Evolutionary conservation across 1,284 basidiomycete species (phyloP).

Genomic region (Dichomitus squalens): DNA sequence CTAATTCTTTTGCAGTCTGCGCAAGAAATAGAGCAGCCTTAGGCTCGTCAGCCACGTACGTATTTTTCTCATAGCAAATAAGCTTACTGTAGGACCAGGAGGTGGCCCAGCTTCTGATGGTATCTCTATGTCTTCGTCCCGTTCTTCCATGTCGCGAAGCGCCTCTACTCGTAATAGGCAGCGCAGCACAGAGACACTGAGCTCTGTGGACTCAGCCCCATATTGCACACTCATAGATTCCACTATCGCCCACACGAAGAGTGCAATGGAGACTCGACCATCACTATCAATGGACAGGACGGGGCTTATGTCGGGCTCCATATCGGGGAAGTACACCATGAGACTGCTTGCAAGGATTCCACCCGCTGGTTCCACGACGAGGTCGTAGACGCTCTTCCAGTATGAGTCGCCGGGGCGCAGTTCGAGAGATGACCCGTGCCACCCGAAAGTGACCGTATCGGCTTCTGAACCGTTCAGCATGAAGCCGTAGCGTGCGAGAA

Average conservation of each 20-base stretch:
- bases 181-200: neutral
- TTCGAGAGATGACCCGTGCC: slow-evolving; percentile 38
- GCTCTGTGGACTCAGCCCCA: neutral
- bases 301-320: neutral
- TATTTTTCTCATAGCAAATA: neutral
- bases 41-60: neutral
- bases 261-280: slow-evolving; percentile 33
- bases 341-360: slow-evolving; percentile 5
- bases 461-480: slow-evolving; percentile 63
- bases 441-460: slow-evolving; percentile 50
- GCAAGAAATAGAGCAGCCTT: slow-evolving; percentile 1
- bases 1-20: neutral
- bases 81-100: neutral
- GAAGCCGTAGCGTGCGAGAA: slow-evolving; percentile 80
- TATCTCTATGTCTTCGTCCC: neutral
- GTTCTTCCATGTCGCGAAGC: neutral
- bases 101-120: neutral
- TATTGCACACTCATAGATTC: neutral
- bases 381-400: neutral
- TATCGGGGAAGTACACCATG: slow-evolving; percentile 16
- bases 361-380: neutral
- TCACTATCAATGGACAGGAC: slow-evolving; percentile 33
- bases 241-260: slow-evolving; percentile 34
- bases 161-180: neutral
- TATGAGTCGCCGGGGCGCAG: neutral